phyloP scores from a whole-genome alignment of 1,284 basidiomycete genomes.

The Sanguinoderma infundibulare region DNA sequence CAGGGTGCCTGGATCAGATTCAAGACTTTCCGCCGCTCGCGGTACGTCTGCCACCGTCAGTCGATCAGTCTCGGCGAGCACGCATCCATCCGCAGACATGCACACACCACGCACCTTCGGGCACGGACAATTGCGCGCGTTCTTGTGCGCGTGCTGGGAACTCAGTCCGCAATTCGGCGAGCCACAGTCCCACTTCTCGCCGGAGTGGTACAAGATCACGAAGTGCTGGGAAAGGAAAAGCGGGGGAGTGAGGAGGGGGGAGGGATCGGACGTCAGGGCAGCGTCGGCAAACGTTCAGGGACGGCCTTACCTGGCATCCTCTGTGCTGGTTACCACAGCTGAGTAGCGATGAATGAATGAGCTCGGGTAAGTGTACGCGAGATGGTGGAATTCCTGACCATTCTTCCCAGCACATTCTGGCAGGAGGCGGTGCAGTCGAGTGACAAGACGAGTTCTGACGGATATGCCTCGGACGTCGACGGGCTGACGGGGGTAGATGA shows the following conservation, averaged over 20 bases:
- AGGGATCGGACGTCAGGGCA: not conserved
- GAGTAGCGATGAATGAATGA: conserved; percentile 5
- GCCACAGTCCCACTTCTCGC: conserved; percentile 47
- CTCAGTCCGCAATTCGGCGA: conserved; percentile 47
- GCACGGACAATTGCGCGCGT: conserved; percentile 41
- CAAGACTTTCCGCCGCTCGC: conserved; percentile 47
- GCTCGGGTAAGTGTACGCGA: not conserved
- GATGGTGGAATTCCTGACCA: conserved; percentile 36
- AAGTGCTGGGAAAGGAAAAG: conserved; percentile 50
- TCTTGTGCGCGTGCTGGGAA: conserved; percentile 48
- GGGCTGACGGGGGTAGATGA: conserved; percentile 17
- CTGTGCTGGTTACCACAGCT: conserved; percentile 70
- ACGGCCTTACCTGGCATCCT: conserved; percentile 56
- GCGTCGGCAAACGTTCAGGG: not conserved
- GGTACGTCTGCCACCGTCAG: conserved; percentile 36
- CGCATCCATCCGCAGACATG: not conserved
- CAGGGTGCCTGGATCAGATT: conserved; percentile 56
- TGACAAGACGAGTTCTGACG: not conserved
- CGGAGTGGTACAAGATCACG: conserved; percentile 53
- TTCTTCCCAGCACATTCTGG: conserved; percentile 48
- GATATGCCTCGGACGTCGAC: conserved; percentile 3
- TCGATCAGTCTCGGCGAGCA: conserved; percentile 8
- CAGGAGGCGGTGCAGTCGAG: not conserved
- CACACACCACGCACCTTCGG: conserved; percentile 29
- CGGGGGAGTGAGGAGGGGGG: not conserved